Base-by-base conservation (phyloP, 1,139 yeast genomes). In the Yamadazyma membranifaciens region DNA sequence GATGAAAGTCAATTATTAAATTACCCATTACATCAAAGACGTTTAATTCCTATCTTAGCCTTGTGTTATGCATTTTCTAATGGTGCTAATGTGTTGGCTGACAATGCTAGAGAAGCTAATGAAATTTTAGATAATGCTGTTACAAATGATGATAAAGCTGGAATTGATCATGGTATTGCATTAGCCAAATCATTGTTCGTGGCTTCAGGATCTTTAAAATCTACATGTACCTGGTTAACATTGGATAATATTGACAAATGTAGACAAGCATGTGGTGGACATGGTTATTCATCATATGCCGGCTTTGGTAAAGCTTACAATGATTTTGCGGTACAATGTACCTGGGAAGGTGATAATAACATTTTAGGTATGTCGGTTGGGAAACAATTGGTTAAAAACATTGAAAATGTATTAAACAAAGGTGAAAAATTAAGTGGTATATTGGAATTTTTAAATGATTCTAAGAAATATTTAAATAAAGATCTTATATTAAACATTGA, bases 21-120 rank as follows among this genome's bases (percentile, higher is more conserved):
- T 60, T 89, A 88, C 60, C 83, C 94, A 20, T 74, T 86, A 54
- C 96, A 88, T 62, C 96, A 88, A 69, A 80, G 86, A 51, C 80
- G 97, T 53, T 76, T 88, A 52, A 67, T 88, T 44, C 96, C 96
- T 14, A 79, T 80, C 45, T 73, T 88, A 62, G 87, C 95, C 2
- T 78, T 84, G 57, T 76, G 87, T 16, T 89, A 84, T 60, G 84
- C 91, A 42, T 78, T 87, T 64, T 81, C 86, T 32, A 80, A 87
- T 38, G 89, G 83, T 16, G 80, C 94, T 9, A 73, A 75, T 51
- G 81, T 81, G 53, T 74, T 88, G 56, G 74, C 75, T 55, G 52
- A 55, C 33, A 60, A 58, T 59, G 34, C 77, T 73, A 48, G 78
- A 80, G 55, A 70, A 71, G 47, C 52, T 59, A 13, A 78, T 83